phyloP scores from a whole-genome alignment of 257 asterid species.

The Solanum corneliomulleri region DNA sequence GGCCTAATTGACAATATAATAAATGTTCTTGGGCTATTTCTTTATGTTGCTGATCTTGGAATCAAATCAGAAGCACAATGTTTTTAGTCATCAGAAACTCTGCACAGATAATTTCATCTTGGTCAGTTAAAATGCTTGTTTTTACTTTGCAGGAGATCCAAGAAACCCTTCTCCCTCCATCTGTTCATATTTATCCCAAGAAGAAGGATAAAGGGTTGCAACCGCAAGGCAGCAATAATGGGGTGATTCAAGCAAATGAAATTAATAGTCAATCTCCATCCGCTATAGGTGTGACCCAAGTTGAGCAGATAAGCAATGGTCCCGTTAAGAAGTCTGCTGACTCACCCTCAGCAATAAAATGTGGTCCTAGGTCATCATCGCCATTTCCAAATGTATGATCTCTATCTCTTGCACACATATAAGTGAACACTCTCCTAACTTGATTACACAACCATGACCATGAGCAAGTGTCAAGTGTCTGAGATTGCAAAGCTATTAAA shows the following conservation, averaged over 20 bases:
- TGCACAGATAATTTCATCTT: not conserved
- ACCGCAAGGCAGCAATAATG: slow-evolving; percentile 23
- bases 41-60: not conserved
- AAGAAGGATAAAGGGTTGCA: slow-evolving; percentile 28
- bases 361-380: slow-evolving; percentile 39
- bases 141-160: slow-evolving; percentile 63
- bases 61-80: not conserved
- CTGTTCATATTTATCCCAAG: slow-evolving; percentile 59
- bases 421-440: not conserved
- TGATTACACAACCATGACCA: not conserved
- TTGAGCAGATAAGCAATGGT: slow-evolving; percentile 21
- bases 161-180: slow-evolving; percentile 73
- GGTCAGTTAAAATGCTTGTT: not conserved
- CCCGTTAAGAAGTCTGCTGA: slow-evolving; percentile 11
- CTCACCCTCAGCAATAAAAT: slow-evolving; percentile 13
- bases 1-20: not conserved
- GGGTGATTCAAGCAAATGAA: slow-evolving; percentile 5
- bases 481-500: not conserved
- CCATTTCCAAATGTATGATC: slow-evolving; percentile 70
- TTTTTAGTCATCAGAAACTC: not conserved
- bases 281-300: not conserved
- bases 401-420: not conserved
- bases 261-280: slow-evolving; percentile 7
- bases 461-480: not conserved
- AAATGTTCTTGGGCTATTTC: not conserved